A percentile compares a stretch with the other conserved stretches of the same genome.
Evolutionary conservation across 352 stramenopile species (phyloP).

Genomic region (Phytophthora crassamura): DNA sequence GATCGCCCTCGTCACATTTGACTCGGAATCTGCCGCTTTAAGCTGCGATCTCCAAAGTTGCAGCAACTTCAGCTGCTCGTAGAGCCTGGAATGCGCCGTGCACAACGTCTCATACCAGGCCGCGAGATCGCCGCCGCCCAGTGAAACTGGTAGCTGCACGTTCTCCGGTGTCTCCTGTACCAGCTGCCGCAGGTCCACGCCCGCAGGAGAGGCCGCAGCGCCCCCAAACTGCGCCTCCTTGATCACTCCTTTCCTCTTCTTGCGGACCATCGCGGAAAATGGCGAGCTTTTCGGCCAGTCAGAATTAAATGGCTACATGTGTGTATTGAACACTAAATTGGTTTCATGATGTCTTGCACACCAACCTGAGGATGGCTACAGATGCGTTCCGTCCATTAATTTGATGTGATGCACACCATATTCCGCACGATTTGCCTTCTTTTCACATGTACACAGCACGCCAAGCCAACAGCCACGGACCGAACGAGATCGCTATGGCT

Average conservation of each 20-base stretch:
- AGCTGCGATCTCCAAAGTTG: background rate
- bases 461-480: background rate
- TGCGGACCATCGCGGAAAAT: slow-evolving; percentile 68
- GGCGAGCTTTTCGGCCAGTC: slow-evolving; percentile 9
- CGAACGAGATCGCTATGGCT: slow-evolving; percentile 13
- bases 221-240: slow-evolving; percentile 53
- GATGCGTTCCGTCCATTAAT: no score
- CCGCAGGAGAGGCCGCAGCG: slow-evolving; percentile 30
- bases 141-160: slow-evolving; percentile 38
- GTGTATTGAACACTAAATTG: no score
- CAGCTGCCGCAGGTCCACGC: slow-evolving; percentile 44
- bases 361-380: no score
- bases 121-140: slow-evolving; percentile 41
- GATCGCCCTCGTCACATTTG: slow-evolving; percentile 31
- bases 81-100: slow-evolving; percentile 40
- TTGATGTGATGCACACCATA: no score
- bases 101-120: slow-evolving; percentile 58
- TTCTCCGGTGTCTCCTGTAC: slow-evolving; percentile 41
- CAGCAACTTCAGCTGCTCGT: slow-evolving; percentile 69
- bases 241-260: slow-evolving; percentile 78
- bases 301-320: no score
- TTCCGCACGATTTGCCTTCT: no score
- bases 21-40: slow-evolving; percentile 27
- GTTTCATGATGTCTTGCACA: no score
- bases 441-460: background rate